Evolutionary conservation across 2,329 filamentous ascomycete genomes (phyloP).

Genomic region (Lojkania enalia): DNA sequence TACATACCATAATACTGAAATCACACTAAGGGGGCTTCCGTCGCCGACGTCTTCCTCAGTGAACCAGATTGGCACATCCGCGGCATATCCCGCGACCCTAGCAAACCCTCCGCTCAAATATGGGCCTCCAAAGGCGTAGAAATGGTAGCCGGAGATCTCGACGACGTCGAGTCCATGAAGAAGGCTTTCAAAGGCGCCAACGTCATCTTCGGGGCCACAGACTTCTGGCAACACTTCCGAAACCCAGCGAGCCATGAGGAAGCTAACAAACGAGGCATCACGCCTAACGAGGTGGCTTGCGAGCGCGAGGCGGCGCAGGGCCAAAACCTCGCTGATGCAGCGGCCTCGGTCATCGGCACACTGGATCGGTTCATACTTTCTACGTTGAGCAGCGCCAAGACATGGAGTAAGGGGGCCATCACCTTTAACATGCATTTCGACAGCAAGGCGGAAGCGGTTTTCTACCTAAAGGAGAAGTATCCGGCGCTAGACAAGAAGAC

Average conservation of each 20-base stretch:
- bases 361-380: conserved; percentile 51
- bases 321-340: conserved; percentile 48
- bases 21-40: conserved; percentile 23
- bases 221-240: conserved; percentile 43
- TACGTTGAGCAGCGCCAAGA: conserved; percentile 43
- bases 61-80: conserved; percentile 32
- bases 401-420: conserved; percentile 37
- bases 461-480: conserved; percentile 41
- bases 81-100: conserved; percentile 50
- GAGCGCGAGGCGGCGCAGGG: conserved; percentile 44
- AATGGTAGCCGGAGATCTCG: conserved; percentile 19
- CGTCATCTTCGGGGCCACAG: conserved; percentile 46
- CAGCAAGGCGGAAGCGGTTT: conserved; percentile 46
- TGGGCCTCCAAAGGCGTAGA: conserved; percentile 27
- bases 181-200: conserved; percentile 19
- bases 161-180: conserved; percentile 18
- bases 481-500: conserved; percentile 31
- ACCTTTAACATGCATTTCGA: conserved; percentile 48
- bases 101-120: conserved; percentile 37
- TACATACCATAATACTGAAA: neutral
- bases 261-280: conserved; percentile 26
- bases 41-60: conserved; percentile 27
- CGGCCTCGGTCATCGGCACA: conserved; percentile 33
- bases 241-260: conserved; percentile 18
- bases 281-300: conserved; percentile 38